phyloP scores from a whole-genome alignment of 2,329 filamentous ascomycete species.

The Diaporthe longicolla region DNA sequence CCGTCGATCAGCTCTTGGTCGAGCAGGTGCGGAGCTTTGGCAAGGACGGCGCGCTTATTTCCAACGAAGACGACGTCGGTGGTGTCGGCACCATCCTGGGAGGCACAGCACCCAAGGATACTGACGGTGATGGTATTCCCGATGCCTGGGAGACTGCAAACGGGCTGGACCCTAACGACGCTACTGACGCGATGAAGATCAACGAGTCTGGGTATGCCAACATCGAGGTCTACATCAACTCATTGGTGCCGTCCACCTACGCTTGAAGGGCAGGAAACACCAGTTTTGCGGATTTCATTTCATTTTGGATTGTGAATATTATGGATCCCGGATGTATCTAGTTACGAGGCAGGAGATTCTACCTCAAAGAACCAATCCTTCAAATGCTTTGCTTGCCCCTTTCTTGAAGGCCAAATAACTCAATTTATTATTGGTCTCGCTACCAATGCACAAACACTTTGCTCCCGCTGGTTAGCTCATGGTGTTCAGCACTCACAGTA shows the following conservation, averaged over 20 bases:
- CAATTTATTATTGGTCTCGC: too few relatives aligned
- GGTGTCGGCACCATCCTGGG: conserved; percentile 56
- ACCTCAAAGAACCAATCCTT: neutral
- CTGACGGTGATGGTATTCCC: conserved; percentile 65
- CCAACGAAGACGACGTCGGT: conserved; percentile 60
- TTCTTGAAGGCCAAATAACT: too few relatives aligned
- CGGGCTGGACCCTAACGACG: conserved; percentile 56
- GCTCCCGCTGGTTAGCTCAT: too few relatives aligned
- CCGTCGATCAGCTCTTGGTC: conserved; percentile 59
- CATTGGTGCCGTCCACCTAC: conserved; percentile 52
- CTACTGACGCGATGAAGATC: conserved; percentile 58
- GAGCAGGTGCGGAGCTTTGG: conserved; percentile 61
- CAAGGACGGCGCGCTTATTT: conserved; percentile 59
- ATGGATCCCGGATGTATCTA: neutral
- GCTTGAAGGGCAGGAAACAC: neutral
- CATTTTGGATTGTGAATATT: conserved; percentile 17
- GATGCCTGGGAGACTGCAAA: conserved; percentile 62
- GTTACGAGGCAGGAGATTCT: neutral
- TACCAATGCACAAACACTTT: neutral
- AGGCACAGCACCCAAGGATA: conserved; percentile 57
- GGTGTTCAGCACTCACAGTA: too few relatives aligned
- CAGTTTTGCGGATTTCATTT: neutral
- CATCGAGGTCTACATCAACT: conserved; percentile 66
- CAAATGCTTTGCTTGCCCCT: neutral
- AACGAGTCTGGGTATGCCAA: conserved; percentile 60